Percentiles rank a stretch among this genome's conserved stretches.
Conservation (phyloP, 2,329 filamentous ascomycete species). For the Pseudopyrenochaeta lycopersici region DNA sequence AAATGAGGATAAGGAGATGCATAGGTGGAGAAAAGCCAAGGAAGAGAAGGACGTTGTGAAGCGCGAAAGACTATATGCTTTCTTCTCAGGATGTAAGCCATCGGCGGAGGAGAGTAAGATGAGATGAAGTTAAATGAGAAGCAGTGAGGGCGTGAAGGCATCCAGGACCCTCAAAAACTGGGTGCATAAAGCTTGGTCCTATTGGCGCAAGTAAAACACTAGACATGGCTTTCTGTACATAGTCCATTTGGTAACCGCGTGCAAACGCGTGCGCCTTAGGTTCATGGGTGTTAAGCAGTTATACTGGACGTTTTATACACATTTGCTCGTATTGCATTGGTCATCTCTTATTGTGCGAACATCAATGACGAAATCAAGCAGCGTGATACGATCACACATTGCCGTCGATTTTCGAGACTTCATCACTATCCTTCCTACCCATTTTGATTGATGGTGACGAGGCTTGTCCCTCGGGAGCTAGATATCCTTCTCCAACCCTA, state of each 20-base stretch:
- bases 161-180: not conserved
- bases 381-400: no score
- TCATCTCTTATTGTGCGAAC: no score
- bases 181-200: not conserved
- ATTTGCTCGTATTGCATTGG: no score
- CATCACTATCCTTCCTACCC: no score
- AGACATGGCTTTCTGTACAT: conserved; percentile 2
- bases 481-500: no score
- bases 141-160: not conserved
- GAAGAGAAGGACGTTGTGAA: not conserved
- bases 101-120: not conserved
- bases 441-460: no score
- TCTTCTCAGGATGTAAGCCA: no score
- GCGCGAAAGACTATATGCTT: not conserved
- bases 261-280: not conserved
- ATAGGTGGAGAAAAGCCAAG: no score
- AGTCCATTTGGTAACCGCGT: not conserved
- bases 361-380: no score
- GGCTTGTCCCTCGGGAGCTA: no score
- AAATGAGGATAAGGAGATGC: no score
- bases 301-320: not conserved
- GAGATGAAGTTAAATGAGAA: not conserved
- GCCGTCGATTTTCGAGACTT: no score
- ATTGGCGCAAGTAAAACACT: not conserved
- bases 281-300: not conserved